These are phyloP conservation scores for Basipetospora chlamydospora DNA, from an alignment of 2,329 filamentous ascomycete species.

Conservation along the genomic window DNA sequence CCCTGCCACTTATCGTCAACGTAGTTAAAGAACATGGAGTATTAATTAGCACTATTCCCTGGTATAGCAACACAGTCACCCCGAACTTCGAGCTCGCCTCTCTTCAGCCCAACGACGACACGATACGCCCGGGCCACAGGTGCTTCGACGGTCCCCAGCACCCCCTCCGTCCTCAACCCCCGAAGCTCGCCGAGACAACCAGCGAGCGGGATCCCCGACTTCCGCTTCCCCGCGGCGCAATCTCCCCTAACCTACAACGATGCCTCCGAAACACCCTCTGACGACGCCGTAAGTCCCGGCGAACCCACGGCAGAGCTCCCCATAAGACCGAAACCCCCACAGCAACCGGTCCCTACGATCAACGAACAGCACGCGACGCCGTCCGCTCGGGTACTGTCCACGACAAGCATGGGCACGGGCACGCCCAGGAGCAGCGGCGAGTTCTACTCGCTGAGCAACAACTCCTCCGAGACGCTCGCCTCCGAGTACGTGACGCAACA, in stretches of 20 bases:
- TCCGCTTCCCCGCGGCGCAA: conserved; percentile 38
- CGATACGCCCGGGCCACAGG: conserved; percentile 25
- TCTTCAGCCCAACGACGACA: conserved; percentile 37
- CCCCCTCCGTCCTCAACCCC: conserved; percentile 22
- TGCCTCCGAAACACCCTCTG: conserved; percentile 17
- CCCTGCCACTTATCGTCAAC: conserved; percentile 14
- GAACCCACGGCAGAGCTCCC: conserved; percentile 20
- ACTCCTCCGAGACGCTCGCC: conserved; percentile 81
- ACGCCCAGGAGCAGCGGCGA: conserved; percentile 88
- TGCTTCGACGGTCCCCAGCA: conserved; percentile 29
- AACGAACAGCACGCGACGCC: conserved; percentile 28
- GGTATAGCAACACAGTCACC: conserved; percentile 23
- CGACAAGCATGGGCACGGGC: conserved; percentile 52
- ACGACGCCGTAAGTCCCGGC: conserved; percentile 24
- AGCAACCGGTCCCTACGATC: conserved; percentile 35
- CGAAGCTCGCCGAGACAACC: conserved; percentile 24
- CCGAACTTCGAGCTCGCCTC: conserved; percentile 31
- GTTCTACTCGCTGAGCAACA: conserved; percentile 88
- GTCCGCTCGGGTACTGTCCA: conserved; percentile 57
- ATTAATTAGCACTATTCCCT: background rate
- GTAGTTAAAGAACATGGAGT: background rate
- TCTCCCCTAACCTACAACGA: conserved; percentile 25
- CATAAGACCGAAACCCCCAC: conserved; percentile 25
- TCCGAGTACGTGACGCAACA: conserved; percentile 67
- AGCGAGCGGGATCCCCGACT: conserved; percentile 25